Conservation (phyloP, 139 green algal species). For the Closterium sp. region DNA sequence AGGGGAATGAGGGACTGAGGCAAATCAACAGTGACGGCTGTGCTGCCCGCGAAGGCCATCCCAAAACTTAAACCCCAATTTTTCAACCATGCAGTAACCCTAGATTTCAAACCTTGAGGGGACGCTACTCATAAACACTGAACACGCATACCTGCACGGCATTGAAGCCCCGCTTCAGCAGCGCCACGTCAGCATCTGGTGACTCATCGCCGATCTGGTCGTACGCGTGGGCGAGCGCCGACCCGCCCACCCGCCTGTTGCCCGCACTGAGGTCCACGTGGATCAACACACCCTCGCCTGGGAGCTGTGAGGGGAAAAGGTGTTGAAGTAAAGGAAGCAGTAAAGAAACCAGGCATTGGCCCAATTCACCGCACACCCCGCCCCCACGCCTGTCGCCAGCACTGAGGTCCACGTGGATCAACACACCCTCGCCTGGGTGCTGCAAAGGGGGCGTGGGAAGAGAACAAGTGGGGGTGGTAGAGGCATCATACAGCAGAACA, state of each 20-base stretch:
- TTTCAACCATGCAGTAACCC: too few relatives aligned
- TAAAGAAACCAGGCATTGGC: too few relatives aligned
- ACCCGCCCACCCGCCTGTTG: conserved; percentile 80
- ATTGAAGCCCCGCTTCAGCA: conserved; percentile 63
- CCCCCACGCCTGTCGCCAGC: too few relatives aligned
- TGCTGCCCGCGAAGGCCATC: conserved; percentile 74
- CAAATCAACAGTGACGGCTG: conserved; percentile 89
- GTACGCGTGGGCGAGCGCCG: conserved; percentile 83
- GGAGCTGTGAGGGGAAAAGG: conserved; percentile 15
- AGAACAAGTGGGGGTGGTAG: too few relatives aligned
- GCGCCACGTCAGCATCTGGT: conserved; percentile 75
- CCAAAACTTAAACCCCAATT: background rate
- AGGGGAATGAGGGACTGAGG: too few relatives aligned
- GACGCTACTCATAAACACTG: background rate
- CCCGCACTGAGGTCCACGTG: conserved; percentile 86
- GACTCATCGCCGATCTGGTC: conserved; percentile 65
- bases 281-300: conserved; percentile 63
- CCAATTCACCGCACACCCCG: too few relatives aligned
- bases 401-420: background rate
- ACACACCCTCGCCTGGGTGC: background rate
- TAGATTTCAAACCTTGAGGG: too few relatives aligned
- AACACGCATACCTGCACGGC: background rate
- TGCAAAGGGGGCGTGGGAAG: too few relatives aligned
- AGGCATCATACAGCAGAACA: too few relatives aligned
- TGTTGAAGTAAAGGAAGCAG: too few relatives aligned